Base-by-base conservation (phyloP, 78 protist species). In the Dictyostelium firmibasis region DNA sequence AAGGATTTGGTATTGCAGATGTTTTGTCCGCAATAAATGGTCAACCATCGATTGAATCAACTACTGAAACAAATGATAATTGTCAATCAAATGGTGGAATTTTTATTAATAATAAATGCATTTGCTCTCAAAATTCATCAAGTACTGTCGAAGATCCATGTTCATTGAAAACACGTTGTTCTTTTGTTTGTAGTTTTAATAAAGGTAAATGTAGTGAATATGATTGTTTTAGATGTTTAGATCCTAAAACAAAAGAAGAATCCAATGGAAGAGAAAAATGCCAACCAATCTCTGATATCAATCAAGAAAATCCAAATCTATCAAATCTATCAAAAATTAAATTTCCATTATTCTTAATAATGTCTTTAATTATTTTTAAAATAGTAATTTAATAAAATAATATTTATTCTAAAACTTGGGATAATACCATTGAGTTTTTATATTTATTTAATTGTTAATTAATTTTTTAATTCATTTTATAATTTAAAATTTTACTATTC, bases 1-100 rank as follows among this genome's bases (percentile, higher is more conserved):
- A 67, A 79, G 96, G 96, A 6, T 94, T 76, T 74, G 96, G 96
- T 4, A 14, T 64, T 10, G 47, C 81, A 20, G 47, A 85, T 69
- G 31, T 78, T 47, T 4, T 62, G 35, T 33, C 4, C 0, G 96
- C 96, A 9, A 82, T 85, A 7, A 25, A 78, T 0, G 81, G 53
- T 78, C 35, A 38, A 35, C 83, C 83, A 67, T 79, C 84, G 11
- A 38, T 20, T 11, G 25, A 25, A n/a, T n/a, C n/a, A n/a, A n/a
- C n/a, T n/a, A n/a, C n/a, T n/a, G n/a, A n/a, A n/a, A n/a, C n/a
- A n/a, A n/a, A n/a, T n/a, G n/a, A n/a, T n/a, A 20, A 23, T 23
- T 25, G 57, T 77, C 2, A 20, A 77, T 38, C 23, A 16, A 16
- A 64, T 82, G 36, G 47, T 44, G 84, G 84, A 18, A 23, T 35